Evolutionary conservation across 345 rosid species (phyloP), one percentile per base, ranked within the genome.

Genomic region (Eucalyptus camaldulensis): DNA sequence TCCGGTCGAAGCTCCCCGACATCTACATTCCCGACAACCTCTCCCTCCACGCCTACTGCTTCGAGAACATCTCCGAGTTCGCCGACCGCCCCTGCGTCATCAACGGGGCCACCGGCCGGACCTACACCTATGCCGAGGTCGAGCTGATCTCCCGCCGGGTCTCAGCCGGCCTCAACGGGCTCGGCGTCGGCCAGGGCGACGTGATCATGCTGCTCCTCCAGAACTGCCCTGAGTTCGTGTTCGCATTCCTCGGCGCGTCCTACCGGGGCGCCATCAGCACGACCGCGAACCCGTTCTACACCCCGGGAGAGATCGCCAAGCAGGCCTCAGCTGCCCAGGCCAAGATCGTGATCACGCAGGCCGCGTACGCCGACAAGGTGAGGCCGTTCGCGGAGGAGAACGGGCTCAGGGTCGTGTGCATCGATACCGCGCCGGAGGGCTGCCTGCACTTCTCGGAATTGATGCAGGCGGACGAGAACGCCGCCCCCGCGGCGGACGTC

Each of bases 281-380:
- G 4, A 93, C 97, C 16, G 99, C 99, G 9, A 97, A 97, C 87
- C 98, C 99, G 3, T 96, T 97, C 60, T 96, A 87, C 93, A 96
- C 98, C 13, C 91, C 98, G 10, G 92, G 95, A 31, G 99, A 97
- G 95, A 92, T 95, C 14, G 86, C 92, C 3, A 96, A 96, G 80
- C 99, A 97, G 56, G 98, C 94, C 5, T 85, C 89, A 8, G 97
- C 97, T 2, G 93, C 99, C 1, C 89, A 87, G 49, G 87, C 96
- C 1, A 95, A 91, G 83, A 72, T 97, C 88, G 93, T 96, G 54
- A 87, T 97, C 88, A 96, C 99, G 11, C 95, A 94, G 37, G 91
- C 97, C 3, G 91, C 87, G 14, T 92, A 92, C 89, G 93, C 90
- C 8, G 96, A 94, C 19, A 98, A 98, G 87, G 92, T 95, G 50